phyloP scores from a whole-genome alignment of 257 asterid genomes.

The Solanum etuberosum region DNA sequence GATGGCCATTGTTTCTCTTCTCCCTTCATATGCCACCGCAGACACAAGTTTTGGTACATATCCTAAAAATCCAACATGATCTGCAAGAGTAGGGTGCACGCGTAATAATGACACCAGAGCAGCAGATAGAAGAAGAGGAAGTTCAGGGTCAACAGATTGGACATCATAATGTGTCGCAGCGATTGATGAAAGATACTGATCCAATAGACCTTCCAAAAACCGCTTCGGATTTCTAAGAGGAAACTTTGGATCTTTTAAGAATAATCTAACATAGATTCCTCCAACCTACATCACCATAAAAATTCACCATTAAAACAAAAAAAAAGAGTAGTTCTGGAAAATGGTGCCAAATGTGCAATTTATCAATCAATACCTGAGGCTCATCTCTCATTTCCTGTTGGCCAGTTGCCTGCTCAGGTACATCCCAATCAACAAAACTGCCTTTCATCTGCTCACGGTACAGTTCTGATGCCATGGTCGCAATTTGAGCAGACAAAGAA shows the following conservation, averaged over 20 bases:
- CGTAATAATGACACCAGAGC: constrained; percentile 89
- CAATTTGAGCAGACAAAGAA: constrained; percentile 87
- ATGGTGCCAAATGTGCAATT: constrained; percentile 1
- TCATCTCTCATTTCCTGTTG: constrained; percentile 96
- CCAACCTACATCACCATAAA: constrained; percentile 61
- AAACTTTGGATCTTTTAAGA: constrained; percentile 96
- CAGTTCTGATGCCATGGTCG: constrained; percentile 90
- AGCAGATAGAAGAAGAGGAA: constrained; percentile 93
- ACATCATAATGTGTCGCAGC: constrained; percentile 73
- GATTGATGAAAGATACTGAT: constrained; percentile 93
- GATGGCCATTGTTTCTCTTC: constrained; percentile 89
- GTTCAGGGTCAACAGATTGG: constrained; percentile 78
- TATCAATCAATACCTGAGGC: constrained; percentile 65
- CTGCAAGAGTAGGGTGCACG: constrained; percentile 97
- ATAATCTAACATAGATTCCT: constrained; percentile 87
- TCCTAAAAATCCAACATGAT: constrained; percentile 97
- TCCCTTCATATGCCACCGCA: constrained; percentile 90
- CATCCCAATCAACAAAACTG: constrained; percentile 94
- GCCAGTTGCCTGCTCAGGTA: constrained; percentile 86
- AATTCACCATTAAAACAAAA: constrained; percentile 7
- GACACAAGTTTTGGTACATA: constrained; percentile 94
- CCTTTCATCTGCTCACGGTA: constrained; percentile 89
- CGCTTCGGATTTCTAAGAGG: constrained; percentile 95
- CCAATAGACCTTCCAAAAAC: constrained; percentile 88
- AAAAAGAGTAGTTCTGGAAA: background rate